phyloP scores from a whole-genome alignment of 306 rosid genomes.

The Castanospermum australe region DNA sequence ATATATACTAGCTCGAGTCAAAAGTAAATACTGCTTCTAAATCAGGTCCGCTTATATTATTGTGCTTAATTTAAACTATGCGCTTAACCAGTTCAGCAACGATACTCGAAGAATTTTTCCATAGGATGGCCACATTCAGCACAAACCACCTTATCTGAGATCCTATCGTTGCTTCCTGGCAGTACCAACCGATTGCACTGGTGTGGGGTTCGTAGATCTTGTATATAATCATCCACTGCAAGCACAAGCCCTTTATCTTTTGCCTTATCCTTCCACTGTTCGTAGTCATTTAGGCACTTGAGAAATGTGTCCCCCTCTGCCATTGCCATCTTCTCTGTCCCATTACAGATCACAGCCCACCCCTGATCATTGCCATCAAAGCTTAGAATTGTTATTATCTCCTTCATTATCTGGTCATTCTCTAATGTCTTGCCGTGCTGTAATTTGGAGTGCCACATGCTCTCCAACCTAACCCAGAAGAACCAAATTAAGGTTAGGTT shows the following conservation, averaged over 20 bases:
- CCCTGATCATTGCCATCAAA: conserved; percentile 39
- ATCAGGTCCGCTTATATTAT: background rate
- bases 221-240: conserved; percentile 38
- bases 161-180: conserved; percentile 29
- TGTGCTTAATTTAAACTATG: background rate
- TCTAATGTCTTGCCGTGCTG: conserved; percentile 26
- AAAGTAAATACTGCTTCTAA: background rate
- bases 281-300: conserved; percentile 7
- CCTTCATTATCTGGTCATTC: conserved; percentile 41
- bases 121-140: conserved; percentile 46
- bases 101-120: conserved; percentile 48
- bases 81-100: conserved; percentile 41
- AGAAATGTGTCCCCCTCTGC: conserved; percentile 34
- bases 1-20: too few relatives aligned
- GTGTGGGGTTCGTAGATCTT: conserved; percentile 29
- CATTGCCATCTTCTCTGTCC: conserved; percentile 24
- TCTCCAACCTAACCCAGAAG: conserved; percentile 71
- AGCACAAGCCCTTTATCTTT: conserved; percentile 24
- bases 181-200: conserved; percentile 44
- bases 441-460: conserved; percentile 60
- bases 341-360: conserved; percentile 39
- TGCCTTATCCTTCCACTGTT: conserved; percentile 36
- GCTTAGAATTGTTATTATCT: conserved; percentile 38
- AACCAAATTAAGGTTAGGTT: conserved; percentile 54
- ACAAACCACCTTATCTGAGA: conserved; percentile 30